Conservation (phyloP, 495 filamentous ascomycete genomes). For the Articulospora tetracladia region DNA sequence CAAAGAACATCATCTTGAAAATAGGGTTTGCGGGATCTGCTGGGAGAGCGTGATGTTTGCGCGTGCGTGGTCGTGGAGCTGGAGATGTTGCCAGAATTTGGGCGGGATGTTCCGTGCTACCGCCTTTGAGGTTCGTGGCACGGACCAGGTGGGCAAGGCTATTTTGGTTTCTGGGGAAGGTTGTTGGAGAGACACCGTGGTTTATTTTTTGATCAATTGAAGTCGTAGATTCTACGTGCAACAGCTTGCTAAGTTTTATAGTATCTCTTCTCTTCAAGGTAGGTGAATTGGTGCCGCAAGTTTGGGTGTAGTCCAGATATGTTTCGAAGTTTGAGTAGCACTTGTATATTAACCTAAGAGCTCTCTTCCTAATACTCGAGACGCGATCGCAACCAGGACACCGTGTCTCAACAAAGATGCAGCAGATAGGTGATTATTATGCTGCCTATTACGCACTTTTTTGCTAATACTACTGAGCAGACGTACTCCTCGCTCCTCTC, state of each 20-base stretch:
- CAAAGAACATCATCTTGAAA: slow-evolving; percentile 28
- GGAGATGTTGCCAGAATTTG: slow-evolving; percentile 36
- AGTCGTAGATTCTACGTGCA: too few relatives aligned
- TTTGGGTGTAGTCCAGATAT: background rate
- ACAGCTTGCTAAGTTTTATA: too few relatives aligned
- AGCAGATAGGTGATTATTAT: slow-evolving; percentile 8
- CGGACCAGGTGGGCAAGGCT: slow-evolving; percentile 19
- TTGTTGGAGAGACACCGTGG: background rate
- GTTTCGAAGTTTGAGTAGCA: background rate
- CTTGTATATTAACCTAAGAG: background rate
- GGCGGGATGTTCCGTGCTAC: slow-evolving; percentile 1
- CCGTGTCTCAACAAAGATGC: slow-evolving; percentile 10
- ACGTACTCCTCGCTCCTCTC: slow-evolving; percentile 46
- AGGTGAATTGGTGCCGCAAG: background rate
- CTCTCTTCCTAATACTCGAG: background rate
- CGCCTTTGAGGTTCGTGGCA: background rate
- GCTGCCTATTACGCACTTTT: background rate
- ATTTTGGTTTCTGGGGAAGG: background rate
- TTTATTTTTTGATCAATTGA: background rate
- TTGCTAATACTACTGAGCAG: slow-evolving; percentile 29
- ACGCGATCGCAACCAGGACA: background rate
- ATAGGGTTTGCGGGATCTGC: background rate
- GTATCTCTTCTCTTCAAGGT: too few relatives aligned
- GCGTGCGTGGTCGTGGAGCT: background rate
- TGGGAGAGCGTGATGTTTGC: background rate